phyloP scores from a whole-genome alignment of 805 yeast genomes.

The Candida ponderosae region DNA sequence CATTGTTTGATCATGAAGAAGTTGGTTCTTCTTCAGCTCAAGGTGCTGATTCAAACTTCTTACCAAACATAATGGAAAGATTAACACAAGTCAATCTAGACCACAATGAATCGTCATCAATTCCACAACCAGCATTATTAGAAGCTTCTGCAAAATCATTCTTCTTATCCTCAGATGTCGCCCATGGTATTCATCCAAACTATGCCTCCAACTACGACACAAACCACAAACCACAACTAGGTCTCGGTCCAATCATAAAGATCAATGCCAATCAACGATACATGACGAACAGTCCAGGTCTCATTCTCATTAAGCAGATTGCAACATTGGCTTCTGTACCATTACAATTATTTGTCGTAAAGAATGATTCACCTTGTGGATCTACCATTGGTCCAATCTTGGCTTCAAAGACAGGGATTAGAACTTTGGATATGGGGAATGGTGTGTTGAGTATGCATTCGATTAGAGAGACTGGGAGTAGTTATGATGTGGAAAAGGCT shows the following conservation, averaged over 20 bases:
- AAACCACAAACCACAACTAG: constrained; percentile 71
- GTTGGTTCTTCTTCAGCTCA: constrained; percentile 91
- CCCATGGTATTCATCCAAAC: constrained; percentile 96
- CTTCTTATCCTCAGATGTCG: constrained; percentile 89
- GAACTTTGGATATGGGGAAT: constrained; percentile 85
- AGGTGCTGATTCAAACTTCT: constrained; percentile 91
- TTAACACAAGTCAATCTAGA: constrained; percentile 42
- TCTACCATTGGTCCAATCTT: constrained; percentile 94
- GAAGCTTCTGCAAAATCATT: constrained; percentile 72
- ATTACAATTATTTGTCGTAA: constrained; percentile 84
- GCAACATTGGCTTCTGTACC: constrained; percentile 71
- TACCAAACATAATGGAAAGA: constrained; percentile 72
- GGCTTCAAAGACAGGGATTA: constrained; percentile 77
- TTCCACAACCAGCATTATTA: constrained; percentile 30
- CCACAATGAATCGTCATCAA: constrained; percentile 22
- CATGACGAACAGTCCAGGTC: constrained; percentile 88
- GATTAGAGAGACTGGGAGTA: constrained; percentile 85
- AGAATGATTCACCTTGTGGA: constrained; percentile 92
- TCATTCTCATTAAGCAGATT: constrained; percentile 64
- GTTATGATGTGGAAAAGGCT: constrained; percentile 60
- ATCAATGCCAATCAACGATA: constrained; percentile 93
- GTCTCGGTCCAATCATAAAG: constrained; percentile 88
- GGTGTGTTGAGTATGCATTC: constrained; percentile 94
- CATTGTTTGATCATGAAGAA: constrained; percentile 94
- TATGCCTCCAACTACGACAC: constrained; percentile 70